These are phyloP conservation scores for Dryas integrifolia DNA, from an alignment of 331 rosid species.

Conservation along the genomic window DNA sequence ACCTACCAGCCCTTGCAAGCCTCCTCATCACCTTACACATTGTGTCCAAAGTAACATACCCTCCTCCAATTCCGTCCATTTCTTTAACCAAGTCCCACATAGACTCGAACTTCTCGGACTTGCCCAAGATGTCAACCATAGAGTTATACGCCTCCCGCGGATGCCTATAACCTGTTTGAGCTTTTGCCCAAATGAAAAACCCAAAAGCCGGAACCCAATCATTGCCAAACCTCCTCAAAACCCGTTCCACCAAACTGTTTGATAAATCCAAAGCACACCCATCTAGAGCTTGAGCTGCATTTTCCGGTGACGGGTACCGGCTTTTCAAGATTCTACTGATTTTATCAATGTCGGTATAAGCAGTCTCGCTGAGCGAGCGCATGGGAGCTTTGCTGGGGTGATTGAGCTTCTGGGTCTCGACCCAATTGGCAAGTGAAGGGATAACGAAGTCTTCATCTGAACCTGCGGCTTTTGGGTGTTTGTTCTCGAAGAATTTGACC, in stretches of 20 bases:
- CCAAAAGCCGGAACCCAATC: conserved; percentile 71
- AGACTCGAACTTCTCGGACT: conserved; percentile 35
- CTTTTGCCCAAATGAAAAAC: conserved; percentile 69
- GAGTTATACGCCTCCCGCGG: conserved; percentile 41
- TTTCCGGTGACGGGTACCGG: conserved; percentile 44
- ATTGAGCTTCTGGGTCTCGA: conserved; percentile 38
- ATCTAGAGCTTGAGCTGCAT: conserved; percentile 47
- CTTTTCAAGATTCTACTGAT: conserved; percentile 47
- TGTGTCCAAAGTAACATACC: conserved; percentile 48
- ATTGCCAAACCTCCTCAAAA: conserved; percentile 59
- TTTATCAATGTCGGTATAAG: conserved; percentile 34
- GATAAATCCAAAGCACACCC: conserved; percentile 37
- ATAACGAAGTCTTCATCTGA: conserved; percentile 61
- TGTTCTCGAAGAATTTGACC: conserved; percentile 46
- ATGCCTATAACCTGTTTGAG: conserved; percentile 63
- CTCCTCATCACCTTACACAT: conserved; percentile 63
- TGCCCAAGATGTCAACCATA: conserved; percentile 73
- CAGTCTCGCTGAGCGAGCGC: conserved; percentile 11
- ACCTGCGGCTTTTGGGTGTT: conserved; percentile 21
- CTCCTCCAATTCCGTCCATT: conserved; percentile 47
- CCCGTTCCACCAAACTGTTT: conserved; percentile 37
- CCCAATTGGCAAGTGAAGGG: conserved; percentile 81
- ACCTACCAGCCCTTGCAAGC: conserved; percentile 44
- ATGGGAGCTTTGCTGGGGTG: conserved; percentile 17
- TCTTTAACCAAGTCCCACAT: conserved; percentile 71